Conservation (phyloP, 257 asterid species). For the Forsythia viridissima region DNA sequence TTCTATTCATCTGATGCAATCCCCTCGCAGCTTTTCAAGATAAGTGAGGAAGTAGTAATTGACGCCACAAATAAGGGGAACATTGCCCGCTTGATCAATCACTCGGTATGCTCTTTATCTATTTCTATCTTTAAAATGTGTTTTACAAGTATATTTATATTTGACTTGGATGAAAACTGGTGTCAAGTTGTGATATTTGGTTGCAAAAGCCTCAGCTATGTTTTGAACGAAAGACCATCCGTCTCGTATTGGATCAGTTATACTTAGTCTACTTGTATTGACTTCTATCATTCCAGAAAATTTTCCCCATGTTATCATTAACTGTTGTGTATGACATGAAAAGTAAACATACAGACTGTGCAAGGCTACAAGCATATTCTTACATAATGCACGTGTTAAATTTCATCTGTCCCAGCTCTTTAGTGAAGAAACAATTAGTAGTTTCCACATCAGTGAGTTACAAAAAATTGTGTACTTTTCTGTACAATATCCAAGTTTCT, state of each 20-base stretch:
- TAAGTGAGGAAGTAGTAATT: conserved; percentile 88
- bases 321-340: neutral
- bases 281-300: neutral
- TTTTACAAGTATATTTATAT: neutral
- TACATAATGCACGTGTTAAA: neutral
- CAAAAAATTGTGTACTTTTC: neutral
- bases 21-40: conserved; percentile 80
- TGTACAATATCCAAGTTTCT: neutral
- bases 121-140: neutral
- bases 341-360: neutral
- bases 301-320: neutral
- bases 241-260: neutral
- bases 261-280: neutral
- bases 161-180: conserved; percentile 8
- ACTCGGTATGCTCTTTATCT: conserved; percentile 63
- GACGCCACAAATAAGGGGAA: conserved; percentile 93
- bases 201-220: neutral
- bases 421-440: neutral
- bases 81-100: conserved; percentile 96
- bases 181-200: neutral
- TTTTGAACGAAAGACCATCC: neutral
- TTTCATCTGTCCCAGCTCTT: neutral
- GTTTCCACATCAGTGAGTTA: neutral
- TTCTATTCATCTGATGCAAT: conserved; percentile 21
- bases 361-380: neutral